Conservation (phyloP, 2,329 filamentous ascomycete genomes). For the Beauveria caledonica region DNA sequence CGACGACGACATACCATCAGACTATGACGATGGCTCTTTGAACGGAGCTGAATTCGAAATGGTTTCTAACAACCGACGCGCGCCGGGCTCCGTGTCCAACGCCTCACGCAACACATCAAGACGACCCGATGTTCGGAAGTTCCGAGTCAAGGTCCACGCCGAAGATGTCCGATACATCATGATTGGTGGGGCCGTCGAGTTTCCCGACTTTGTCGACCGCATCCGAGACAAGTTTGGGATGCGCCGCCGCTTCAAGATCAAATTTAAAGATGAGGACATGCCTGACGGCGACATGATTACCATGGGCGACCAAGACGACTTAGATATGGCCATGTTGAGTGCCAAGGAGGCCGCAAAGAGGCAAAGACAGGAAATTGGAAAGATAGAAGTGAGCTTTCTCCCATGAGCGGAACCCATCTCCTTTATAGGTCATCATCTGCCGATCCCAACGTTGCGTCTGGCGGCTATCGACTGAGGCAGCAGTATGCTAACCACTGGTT, state of each 20-base stretch:
- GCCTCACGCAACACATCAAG: slow-evolving; percentile 47
- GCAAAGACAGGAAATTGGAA: slow-evolving; percentile 74
- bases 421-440: neutral
- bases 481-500: neutral
- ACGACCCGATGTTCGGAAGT: slow-evolving; percentile 61
- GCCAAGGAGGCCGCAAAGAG: slow-evolving; percentile 61
- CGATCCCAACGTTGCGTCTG: neutral
- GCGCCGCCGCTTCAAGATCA: slow-evolving; percentile 73
- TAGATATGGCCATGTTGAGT: slow-evolving; percentile 74
- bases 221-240: slow-evolving; percentile 84
- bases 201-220: slow-evolving; percentile 66
- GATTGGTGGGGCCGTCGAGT: slow-evolving; percentile 64
- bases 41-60: slow-evolving; percentile 78
- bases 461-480: neutral
- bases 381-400: slow-evolving; percentile 73
- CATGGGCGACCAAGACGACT: slow-evolving; percentile 90
- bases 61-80: slow-evolving; percentile 47
- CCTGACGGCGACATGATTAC: slow-evolving; percentile 87
- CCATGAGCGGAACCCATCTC: neutral
- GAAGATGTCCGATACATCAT: slow-evolving; percentile 92
- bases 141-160: slow-evolving; percentile 86
- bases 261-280: slow-evolving; percentile 72
- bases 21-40: slow-evolving; percentile 61
- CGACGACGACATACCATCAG: slow-evolving; percentile 67
- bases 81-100: slow-evolving; percentile 38